Base-by-base conservation (phyloP, 2,329 filamentous ascomycete genomes). In the Alternaria tenuissima region DNA sequence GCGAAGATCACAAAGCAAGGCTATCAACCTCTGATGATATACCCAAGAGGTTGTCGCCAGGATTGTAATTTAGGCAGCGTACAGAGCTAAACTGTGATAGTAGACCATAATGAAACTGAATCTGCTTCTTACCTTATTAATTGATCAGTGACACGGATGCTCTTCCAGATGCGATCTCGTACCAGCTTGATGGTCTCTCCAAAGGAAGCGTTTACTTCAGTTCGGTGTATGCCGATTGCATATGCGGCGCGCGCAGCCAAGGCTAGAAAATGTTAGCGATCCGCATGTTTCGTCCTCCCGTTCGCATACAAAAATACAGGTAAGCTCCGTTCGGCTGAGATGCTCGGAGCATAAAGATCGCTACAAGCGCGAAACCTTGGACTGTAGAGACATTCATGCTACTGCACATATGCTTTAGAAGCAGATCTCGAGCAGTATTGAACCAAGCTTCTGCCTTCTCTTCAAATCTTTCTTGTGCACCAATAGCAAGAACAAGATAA, bases 281-380 rank as follows among this genome's bases (percentile, higher is more conserved):
- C 8, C 14, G 26, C 8, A 30, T 18, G 5, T 28, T 22, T 9
- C 5, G 8, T 9, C 20, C 6, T 28, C 32, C 8, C 6, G 2
- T n/a, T 6, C 8, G 38, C 61, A 60, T 62, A 59, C 83, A 83
- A 18, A 85, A 80, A 48, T 84, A 82, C 66, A 85, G 79, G 55
- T 84, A 85, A 6, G 83, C 83, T 1, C 82, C 83, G 59, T 86
- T 86, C 11, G 83, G 81, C 43, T 84, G 81, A 57, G 81, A 84
- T 11, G 81, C 81, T 28, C 83, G 76, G 3, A 86, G 75, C 82
- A 85, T 83, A 64, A 82, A 85, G 62, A 85, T 79, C 1, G 83
- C 80, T n/a, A 85, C 79, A 16, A 85, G 65, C 6, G 82, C 76
- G 64, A 85, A 85, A 2, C 82, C 83, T 65, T 85, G 83, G 3